These are phyloP conservation scores for Xylaria venustula DNA, from an alignment of 495 filamentous ascomycete species.

Conservation along the genomic window DNA sequence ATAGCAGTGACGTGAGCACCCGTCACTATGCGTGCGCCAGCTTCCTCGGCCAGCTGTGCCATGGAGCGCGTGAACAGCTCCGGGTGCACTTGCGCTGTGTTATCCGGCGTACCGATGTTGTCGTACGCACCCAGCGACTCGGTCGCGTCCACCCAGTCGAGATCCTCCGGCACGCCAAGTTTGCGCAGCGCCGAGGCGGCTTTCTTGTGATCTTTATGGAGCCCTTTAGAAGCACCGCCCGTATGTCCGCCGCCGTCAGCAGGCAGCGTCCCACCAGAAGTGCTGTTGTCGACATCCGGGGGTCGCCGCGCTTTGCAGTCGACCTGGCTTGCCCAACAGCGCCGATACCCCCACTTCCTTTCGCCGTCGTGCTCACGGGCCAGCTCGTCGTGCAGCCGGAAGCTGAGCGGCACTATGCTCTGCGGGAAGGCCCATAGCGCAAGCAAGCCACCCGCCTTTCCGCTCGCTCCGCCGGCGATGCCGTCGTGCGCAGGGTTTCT, in stretches of 20 bases:
- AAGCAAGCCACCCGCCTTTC: slow-evolving; percentile 84
- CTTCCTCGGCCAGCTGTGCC: slow-evolving; percentile 70
- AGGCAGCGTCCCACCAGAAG: background rate
- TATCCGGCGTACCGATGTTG: slow-evolving; percentile 60
- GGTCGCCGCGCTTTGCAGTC: slow-evolving; percentile 50
- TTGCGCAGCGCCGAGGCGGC: slow-evolving; percentile 15
- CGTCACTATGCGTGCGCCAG: slow-evolving; percentile 64
- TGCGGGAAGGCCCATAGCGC: slow-evolving; percentile 83
- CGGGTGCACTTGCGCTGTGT: slow-evolving; percentile 85
- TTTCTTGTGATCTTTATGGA: slow-evolving; percentile 30
- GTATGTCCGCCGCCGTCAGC: background rate
- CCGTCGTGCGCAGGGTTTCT: slow-evolving; percentile 40
- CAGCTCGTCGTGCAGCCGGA: slow-evolving; percentile 69
- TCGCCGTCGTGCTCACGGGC: slow-evolving; percentile 73
- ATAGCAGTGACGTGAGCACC: slow-evolving; percentile 43
- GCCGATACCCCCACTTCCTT: slow-evolving; percentile 76
- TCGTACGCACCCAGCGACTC: slow-evolving; percentile 61
- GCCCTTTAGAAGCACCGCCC: slow-evolving; percentile 16
- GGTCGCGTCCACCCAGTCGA: slow-evolving; percentile 71
- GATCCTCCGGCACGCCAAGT: slow-evolving; percentile 55
- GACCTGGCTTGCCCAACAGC: slow-evolving; percentile 65
- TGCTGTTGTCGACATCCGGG: slow-evolving; percentile 7
- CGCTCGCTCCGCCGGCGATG: slow-evolving; percentile 82
- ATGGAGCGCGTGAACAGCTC: slow-evolving; percentile 81
- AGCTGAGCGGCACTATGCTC: slow-evolving; percentile 76